Evolutionary conservation across 352 stramenopile species (phyloP).

Genomic region (Globisporangium uncinulatum): DNA sequence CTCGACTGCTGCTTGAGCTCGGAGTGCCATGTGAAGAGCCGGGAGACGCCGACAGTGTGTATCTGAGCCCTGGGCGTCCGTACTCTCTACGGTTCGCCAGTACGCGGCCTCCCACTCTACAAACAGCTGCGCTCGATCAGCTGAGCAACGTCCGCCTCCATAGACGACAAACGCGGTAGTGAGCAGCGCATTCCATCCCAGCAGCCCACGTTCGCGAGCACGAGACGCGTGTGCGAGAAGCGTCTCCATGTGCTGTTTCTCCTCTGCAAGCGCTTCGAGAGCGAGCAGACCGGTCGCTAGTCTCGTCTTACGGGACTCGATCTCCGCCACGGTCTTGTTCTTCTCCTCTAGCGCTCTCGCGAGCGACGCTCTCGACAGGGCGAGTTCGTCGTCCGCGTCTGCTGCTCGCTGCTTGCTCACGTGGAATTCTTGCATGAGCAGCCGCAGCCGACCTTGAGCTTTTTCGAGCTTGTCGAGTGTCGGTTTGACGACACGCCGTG

Average conservation of each 20-base stretch:
- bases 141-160: slow-evolving; percentile 11
- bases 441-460: slow-evolving; percentile 35
- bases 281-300: slow-evolving; percentile 26
- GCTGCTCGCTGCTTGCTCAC: slow-evolving; percentile 55
- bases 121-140: slow-evolving; percentile 16
- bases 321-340: slow-evolving; percentile 24
- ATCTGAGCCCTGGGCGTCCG: background rate
- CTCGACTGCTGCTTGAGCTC: slow-evolving; percentile 1
- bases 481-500: slow-evolving; percentile 43
- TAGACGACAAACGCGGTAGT: slow-evolving; percentile 38
- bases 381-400: slow-evolving; percentile 32
- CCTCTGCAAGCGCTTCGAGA: slow-evolving; percentile 31
- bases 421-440: slow-evolving; percentile 64
- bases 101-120: slow-evolving; percentile 11
- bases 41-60: slow-evolving; percentile 16
- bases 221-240: slow-evolving; percentile 10
- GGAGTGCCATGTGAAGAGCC: slow-evolving; percentile 17
- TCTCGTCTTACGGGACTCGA: slow-evolving; percentile 21
- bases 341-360: slow-evolving; percentile 22
- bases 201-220: slow-evolving; percentile 20
- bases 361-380: slow-evolving; percentile 18
- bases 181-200: slow-evolving; percentile 53
- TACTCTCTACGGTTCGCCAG: slow-evolving; percentile 3
- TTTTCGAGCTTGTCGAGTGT: slow-evolving; percentile 65
- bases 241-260: slow-evolving; percentile 21